Evolutionary conservation across 805 yeast genomes (phyloP), one percentile per base, ranked within the genome.

Genomic region (Pichia cephalocereana): DNA sequence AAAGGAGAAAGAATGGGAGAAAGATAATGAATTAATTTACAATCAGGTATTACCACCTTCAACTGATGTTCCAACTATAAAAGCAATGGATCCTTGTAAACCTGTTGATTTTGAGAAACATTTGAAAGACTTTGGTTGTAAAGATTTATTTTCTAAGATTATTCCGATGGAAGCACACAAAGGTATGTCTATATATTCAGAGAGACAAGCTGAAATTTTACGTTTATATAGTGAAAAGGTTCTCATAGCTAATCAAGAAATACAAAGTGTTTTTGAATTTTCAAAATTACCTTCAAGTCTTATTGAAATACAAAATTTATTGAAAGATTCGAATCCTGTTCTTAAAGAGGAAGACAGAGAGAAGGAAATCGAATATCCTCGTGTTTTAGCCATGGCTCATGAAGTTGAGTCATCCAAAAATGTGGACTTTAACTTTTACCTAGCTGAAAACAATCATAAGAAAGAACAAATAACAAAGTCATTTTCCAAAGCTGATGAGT

Each of bases 81-180:
- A 84, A 52, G 77, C 82, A 0, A 70, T 85, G 67, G 85, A 80
- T 42, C 83, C 88, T 49, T 80, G 82, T 2, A 80, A 82, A 56
- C 70, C 81, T 1, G 70, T 82, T 7, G 70, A 81, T 3, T 57
- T 80, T 36, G 75, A 72, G n/a, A 74, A 69, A 44, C 72, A 70
- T 42, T 69, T 84, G 40, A 70, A 71, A 39, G 67, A 72, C 11
- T 55, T 73, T 44, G 63, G 71, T 47, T 72, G 80, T 57, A 64
- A 65, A 41, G 83, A 81, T 52, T 70, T 91, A 42, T 87, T 87
- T 64, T 83, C 76, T 44, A 83, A 82, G 52, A 85, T 91, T 19
- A 79, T 93, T 7, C 98, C 98, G 2, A 71, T 89, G 59, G 77
- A 81, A 34, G 88, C 91, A 18, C 96, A 89, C 60, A 96, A 91